Base-by-base conservation (phyloP, 2,329 filamentous ascomycete species). In the Fusarium sp. region DNA sequence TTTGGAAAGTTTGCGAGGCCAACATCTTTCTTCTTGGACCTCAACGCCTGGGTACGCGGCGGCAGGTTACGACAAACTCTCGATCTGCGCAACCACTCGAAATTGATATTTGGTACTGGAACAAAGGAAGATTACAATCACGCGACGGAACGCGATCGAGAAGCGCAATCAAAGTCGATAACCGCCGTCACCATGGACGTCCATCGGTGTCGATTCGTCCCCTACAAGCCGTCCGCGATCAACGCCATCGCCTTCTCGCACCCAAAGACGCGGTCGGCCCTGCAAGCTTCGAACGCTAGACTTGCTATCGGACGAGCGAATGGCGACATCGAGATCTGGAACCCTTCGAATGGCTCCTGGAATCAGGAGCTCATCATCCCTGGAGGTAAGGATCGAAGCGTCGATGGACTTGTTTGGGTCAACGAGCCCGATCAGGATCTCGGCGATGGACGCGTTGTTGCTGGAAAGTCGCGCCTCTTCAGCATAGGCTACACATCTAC, bases 291-390 rank as follows among this genome's bases (percentile, higher is more conserved):
- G 88, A 24, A 89, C 87, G 71, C 91, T 88, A 91, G 95, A 76
- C 89, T 98, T 64, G 96, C 96, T 2, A 90, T 99, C 78, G 96
- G 96, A 69, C 92, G 96, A 75, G 93, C 94, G 67, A 98, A 98
- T 82, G 96, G 96, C 77, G 94, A 98, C 80, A 96, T 99, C 77
- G 96, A 99, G 84, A 95, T 99, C 74, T 99, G 96, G 96, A 98
- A 98, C 82, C 95, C 96, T 4, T 85, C 92, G 63, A 90, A 90
- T 73, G 94, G 94, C 18, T 86, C 88, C 71, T 99, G 96, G 96
- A 89, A 94, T 73, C 96, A 98, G 82, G 96, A 99, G 85, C 91
- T 91, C 42, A 91, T 95, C 70, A 92, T 98, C 60, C 89, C 90
- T 38, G 95, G 96, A 72, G 95, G 94, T 59, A 92, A 93, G 78